A percentile compares a stretch with the other conserved stretches of the same genome.
phyloP scores from a whole-genome alignment of 106 monocot genomes.

The Allium fistulosum region DNA sequence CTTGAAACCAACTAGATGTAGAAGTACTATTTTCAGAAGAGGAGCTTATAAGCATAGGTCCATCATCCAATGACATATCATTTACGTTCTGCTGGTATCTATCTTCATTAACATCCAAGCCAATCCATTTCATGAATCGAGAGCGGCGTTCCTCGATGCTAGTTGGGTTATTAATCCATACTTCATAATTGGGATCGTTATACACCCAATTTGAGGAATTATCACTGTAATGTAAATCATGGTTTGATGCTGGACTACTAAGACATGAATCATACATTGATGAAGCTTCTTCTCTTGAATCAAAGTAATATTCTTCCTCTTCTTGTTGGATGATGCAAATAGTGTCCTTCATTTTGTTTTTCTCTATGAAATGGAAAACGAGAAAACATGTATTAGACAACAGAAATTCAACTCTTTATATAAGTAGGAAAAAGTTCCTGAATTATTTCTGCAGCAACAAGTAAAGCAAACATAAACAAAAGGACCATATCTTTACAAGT shows the following conservation, averaged over 20 bases:
- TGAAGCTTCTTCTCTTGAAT: slow-evolving; percentile 50
- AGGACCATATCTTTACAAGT: slow-evolving; percentile 6
- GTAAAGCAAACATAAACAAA: slow-evolving; percentile 4
- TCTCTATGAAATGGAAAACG: slow-evolving; percentile 2
- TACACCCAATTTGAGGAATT: slow-evolving; percentile 5
- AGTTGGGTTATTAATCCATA: slow-evolving; percentile 33
- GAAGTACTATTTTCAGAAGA: slow-evolving; percentile 12
- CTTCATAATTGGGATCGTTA: slow-evolving; percentile 13
- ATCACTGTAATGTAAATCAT: neutral
- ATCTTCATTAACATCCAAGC: slow-evolving; percentile 25
- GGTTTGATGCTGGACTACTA: slow-evolving; percentile 6
- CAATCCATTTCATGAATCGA: slow-evolving; percentile 48
- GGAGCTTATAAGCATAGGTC: slow-evolving; percentile 19
- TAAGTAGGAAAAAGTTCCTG: slow-evolving; percentile 5
- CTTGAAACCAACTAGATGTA: slow-evolving; percentile 18
- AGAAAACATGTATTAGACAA: slow-evolving; percentile 1
- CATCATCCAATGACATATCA: slow-evolving; percentile 9
- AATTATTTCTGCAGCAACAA: slow-evolving; percentile 4
- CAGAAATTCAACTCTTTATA: neutral
- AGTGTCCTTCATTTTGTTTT: slow-evolving; percentile 1
- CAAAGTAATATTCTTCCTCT: slow-evolving; percentile 58
- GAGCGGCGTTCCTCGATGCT: slow-evolving; percentile 50
- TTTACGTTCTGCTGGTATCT: neutral
- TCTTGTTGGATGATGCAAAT: slow-evolving; percentile 8
- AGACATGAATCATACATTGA: slow-evolving; percentile 21